These are phyloP conservation scores for Zygoascus flipseniorum DNA, from an alignment of 805 yeast genomes.

Conservation along the genomic window DNA sequence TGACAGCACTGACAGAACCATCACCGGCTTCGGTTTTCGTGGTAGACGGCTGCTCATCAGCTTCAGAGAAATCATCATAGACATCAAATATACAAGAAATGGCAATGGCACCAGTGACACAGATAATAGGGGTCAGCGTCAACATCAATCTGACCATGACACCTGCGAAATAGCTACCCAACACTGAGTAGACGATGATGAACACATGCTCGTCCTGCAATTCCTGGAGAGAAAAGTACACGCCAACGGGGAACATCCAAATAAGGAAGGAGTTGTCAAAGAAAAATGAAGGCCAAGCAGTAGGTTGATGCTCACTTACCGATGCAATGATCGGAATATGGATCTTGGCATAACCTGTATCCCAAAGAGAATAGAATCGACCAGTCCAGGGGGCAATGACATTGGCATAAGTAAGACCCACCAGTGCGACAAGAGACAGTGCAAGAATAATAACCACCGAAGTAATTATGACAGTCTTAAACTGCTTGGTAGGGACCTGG, in stretches of 20 bases:
- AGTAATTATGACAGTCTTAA: conserved; percentile 42
- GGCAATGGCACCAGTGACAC: conserved; percentile 89
- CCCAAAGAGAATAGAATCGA: conserved; percentile 97
- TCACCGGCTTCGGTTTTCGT: conserved; percentile 7
- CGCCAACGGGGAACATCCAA: conserved; percentile 98
- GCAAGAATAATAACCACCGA: conserved; percentile 48
- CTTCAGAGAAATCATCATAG: conserved; percentile 38
- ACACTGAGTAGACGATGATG: conserved; percentile 82
- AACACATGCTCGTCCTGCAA: conserved; percentile 87
- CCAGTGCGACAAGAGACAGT: conserved; percentile 62
- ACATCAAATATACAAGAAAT: conserved; percentile 75
- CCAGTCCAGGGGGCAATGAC: conserved; percentile 99
- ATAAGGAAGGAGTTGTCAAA: conserved; percentile 87
- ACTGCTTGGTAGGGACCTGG: conserved; percentile 62
- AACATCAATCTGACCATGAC: conserved; percentile 98
- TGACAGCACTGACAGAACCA: conserved; percentile 3
- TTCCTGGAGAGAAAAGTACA: conserved; percentile 83
- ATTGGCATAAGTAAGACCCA: conserved; percentile 79
- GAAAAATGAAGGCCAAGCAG: conserved; percentile 99
- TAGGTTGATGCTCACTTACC: conserved; percentile 98
- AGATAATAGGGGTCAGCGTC: conserved; percentile 91
- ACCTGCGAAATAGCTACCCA: conserved; percentile 96
- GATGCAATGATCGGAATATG: conserved; percentile 98
- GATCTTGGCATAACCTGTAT: conserved; percentile 92
- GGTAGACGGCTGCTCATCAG: conserved; percentile 1